phyloP scores from a whole-genome alignment of 1,284 basidiomycete genomes.

The Cryptococcus hybrid region DNA sequence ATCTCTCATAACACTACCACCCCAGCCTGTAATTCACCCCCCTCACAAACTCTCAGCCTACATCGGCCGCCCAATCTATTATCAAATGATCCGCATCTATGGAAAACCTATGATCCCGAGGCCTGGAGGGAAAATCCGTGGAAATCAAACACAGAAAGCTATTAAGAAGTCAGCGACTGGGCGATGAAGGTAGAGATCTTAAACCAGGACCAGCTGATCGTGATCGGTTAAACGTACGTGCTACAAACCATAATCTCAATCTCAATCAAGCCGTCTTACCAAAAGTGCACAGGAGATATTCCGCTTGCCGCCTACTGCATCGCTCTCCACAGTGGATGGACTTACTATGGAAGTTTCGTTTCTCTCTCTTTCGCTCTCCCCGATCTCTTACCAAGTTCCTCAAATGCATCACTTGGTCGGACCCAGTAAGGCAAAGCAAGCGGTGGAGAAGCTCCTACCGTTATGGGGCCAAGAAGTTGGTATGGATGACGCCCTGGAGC shows the following conservation, averaged over 20 bases:
- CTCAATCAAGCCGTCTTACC: not conserved
- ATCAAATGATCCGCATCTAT: constrained; percentile 66
- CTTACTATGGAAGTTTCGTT: constrained; percentile 97
- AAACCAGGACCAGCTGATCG: constrained; percentile 95
- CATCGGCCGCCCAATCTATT: constrained; percentile 53
- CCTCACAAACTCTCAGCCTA: constrained; percentile 12
- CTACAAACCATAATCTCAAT: not conserved
- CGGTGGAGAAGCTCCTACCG: constrained; percentile 90
- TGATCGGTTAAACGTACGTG: constrained; percentile 84
- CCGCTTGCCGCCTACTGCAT: constrained; percentile 81
- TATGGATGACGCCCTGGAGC: constrained; percentile 91
- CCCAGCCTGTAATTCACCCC: constrained; percentile 41
- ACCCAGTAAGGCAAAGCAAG: constrained; percentile 87
- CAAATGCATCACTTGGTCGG: constrained; percentile 96
- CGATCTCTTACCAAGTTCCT: constrained; percentile 95
- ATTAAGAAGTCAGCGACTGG: constrained; percentile 90
- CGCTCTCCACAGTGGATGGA: constrained; percentile 86
- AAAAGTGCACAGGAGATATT: constrained; percentile 68
- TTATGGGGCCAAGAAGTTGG: constrained; percentile 94
- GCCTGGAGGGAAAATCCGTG: constrained; percentile 84
- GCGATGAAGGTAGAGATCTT: constrained; percentile 90
- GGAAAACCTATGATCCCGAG: constrained; percentile 92
- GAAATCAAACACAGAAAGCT: constrained; percentile 96
- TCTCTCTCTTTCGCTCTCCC: constrained; percentile 74
- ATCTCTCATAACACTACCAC: constrained; percentile 34